Evolutionary conservation across 164 flowering plant genomes (phyloP).

Genomic region (Sextonia rubra): DNA sequence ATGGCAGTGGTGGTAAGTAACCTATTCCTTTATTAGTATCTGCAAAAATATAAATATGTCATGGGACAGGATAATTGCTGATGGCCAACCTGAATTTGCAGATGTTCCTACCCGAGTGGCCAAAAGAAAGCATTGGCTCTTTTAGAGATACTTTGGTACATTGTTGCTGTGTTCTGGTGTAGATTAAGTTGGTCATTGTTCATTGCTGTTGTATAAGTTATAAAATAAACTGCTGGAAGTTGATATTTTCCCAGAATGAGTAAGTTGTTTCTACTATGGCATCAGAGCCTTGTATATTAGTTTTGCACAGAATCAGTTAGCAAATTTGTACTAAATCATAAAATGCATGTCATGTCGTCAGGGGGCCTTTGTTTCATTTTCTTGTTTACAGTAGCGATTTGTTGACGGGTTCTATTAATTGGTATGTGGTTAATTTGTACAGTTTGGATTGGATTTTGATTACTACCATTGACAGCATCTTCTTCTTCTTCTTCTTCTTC

Average conservation of each 20-base stretch:
- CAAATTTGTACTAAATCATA: neutral
- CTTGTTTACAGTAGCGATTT: no score
- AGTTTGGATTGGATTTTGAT: no score
- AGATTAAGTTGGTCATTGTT: neutral
- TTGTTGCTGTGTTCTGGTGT: neutral
- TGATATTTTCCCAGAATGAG: neutral
- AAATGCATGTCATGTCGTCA: no score
- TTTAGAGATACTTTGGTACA: conserved; percentile 21
- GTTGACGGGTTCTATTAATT: no score
- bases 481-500: no score
- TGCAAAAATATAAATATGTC: neutral
- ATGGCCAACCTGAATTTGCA: conserved; percentile 19
- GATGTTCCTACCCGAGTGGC: conserved; percentile 60
- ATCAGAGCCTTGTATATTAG: neutral
- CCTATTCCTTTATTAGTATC: neutral
- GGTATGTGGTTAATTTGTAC: no score
- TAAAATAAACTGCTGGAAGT: neutral
- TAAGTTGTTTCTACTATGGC: neutral
- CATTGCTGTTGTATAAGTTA: neutral
- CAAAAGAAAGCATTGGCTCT: conserved; percentile 71
- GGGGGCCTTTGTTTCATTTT: no score
- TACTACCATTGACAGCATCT: no score
- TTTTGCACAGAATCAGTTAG: neutral
- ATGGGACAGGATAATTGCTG: neutral
- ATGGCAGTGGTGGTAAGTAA: conserved; percentile 62